Conservation (phyloP, 495 filamentous ascomycete species). For the Cairneyella variabilis region DNA sequence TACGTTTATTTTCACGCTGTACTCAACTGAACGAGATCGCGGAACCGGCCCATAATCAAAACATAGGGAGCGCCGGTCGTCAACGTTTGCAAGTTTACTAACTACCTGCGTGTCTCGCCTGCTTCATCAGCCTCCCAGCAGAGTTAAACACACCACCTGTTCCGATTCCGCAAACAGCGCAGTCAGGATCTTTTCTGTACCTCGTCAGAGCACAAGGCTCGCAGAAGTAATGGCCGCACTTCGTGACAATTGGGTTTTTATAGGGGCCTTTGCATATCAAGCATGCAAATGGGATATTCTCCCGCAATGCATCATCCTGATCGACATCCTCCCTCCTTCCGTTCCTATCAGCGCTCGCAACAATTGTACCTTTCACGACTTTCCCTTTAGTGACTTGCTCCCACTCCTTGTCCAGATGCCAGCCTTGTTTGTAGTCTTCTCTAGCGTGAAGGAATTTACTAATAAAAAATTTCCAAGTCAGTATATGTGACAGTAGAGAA, state of each 20-base stretch:
- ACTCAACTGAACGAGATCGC: too few species aligned
- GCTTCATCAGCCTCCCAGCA: constrained; percentile 74
- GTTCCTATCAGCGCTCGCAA: constrained; percentile 55
- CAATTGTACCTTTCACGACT: constrained; percentile 55
- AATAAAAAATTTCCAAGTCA: too few species aligned
- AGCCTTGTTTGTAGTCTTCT: constrained; percentile 88
- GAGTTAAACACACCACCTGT: constrained; percentile 87
- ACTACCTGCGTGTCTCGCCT: too few species aligned
- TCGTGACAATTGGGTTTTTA: constrained; percentile 77
- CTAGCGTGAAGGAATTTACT: constrained; percentile 84
- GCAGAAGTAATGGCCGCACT: constrained; percentile 95
- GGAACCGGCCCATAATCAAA: too few species aligned
- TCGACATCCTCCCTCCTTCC: constrained; percentile 48
- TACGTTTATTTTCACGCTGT: too few species aligned
- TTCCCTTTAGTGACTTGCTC: constrained; percentile 78
- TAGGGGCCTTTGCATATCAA: constrained; percentile 85
- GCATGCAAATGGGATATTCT: constrained; percentile 93
- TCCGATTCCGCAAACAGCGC: constrained; percentile 78
- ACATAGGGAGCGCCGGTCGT: too few species aligned
- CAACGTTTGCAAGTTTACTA: too few species aligned
- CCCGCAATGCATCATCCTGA: constrained; percentile 72
- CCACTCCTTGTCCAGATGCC: constrained; percentile 95
- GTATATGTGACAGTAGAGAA: too few species aligned
- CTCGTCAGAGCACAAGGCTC: constrained; percentile 79
- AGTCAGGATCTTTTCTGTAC: constrained; percentile 74